Evolutionary conservation across 2,329 filamentous ascomycete genomes (phyloP), one percentile per base, ranked within the genome.

Genomic region (Pseudogymnoascus sp.): DNA sequence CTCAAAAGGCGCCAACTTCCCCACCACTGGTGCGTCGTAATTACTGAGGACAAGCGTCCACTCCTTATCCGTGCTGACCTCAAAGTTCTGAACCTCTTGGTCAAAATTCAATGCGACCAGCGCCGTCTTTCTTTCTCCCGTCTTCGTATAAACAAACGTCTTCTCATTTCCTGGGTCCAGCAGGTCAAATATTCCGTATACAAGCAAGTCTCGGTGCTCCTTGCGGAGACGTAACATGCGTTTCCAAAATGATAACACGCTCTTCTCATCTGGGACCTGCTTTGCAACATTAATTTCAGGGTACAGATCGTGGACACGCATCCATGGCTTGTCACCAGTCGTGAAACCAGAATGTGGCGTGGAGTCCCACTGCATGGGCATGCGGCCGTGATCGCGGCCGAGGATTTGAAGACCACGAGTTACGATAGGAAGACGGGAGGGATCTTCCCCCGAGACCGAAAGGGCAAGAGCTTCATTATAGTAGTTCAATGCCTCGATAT

Each of bases 341-440:
- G 83, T 85, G 74, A 89, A 89, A 1, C 87, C 87, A 0, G 82
- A 84, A 64, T 85, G 78, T 1, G 75, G 70, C 0, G 74, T 73
- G 0, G 71, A 76, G 61, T 78, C 78, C 87, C 87, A 90, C 64
- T 87, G 84, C 75, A 90, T 83, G 0, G 87, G 87, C 3, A 83
- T 80, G n/a, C 87, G 78, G 7, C 84, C 80, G 68, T 90, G 83
- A 69, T 90, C 86, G 33, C 85, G 76, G 5, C 80, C 85, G 30
- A 88, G 79, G 62, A 80, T 76, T 64, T 84, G 80, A 59, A 89
- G 74, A 38, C 81, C 76, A 15, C 41, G 41, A 28, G 41, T 47
- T 9, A 47, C 41, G 14, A 47, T 47, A 28, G 41, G 41, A 28
- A 47, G 41, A 15, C 41, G 41, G 14, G 41, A 47, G 6, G 41